Percentiles rank a stretch among this genome's conserved stretches.
These are phyloP conservation scores for Sarcocystis neurona DNA, from an alignment of 169 alveolate species.

Conservation along the genomic window DNA sequence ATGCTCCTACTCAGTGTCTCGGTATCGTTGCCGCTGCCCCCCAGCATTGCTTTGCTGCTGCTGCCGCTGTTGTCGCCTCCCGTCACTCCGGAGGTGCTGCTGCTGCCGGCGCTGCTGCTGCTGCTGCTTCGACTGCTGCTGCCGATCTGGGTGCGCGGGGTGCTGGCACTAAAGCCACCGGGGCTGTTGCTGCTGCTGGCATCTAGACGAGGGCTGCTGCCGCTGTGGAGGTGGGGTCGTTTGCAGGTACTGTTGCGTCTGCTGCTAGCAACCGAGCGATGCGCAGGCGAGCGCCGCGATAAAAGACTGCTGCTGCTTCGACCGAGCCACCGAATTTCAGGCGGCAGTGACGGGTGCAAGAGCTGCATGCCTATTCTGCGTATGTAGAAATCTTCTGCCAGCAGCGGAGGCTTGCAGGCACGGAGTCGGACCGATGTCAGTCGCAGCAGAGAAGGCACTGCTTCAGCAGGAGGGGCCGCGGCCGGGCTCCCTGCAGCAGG, in stretches of 20 bases:
- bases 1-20: no score
- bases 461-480: not conserved
- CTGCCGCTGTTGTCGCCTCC: slow-evolving; percentile 47
- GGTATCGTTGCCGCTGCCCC: no score
- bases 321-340: not conserved
- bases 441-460: slow-evolving; percentile 26
- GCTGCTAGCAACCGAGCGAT: not conserved
- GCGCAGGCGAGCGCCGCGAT: not conserved
- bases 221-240: slow-evolving; percentile 24
- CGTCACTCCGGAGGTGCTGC: no score
- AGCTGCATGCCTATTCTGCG: slow-evolving; percentile 57
- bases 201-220: slow-evolving; percentile 23
- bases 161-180: no score
- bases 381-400: slow-evolving; percentile 59
- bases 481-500: no score
- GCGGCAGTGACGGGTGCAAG: slow-evolving; percentile 29
- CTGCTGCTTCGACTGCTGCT: no score
- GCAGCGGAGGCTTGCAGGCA: slow-evolving; percentile 39
- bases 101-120: no score
- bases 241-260: no score
- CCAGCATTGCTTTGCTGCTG: slow-evolving; percentile 34
- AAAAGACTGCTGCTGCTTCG: not conserved
- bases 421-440: slow-evolving; percentile 51
- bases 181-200: slow-evolving; percentile 25
- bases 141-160: no score